Evolutionary conservation across 2,329 filamentous ascomycete genomes (phyloP), one percentile per base, ranked within the genome.

Genomic region (Fusarium guadeloupense): DNA sequence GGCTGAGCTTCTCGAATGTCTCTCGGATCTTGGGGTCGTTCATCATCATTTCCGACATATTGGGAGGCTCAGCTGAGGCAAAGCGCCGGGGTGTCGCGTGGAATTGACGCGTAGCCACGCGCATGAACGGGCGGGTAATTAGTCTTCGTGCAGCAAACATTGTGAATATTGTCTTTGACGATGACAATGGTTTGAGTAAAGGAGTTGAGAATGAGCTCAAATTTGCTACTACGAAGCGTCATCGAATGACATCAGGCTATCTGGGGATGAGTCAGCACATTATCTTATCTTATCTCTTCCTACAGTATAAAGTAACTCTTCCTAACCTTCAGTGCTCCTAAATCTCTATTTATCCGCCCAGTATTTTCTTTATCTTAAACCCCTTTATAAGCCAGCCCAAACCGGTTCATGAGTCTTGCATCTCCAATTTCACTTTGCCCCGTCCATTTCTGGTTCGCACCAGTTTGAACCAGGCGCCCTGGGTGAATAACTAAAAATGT

Each of bases 401-500:
- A 13, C 17, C 17, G 20, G 17, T 10, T 14, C 0, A 19, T 23
- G 1, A 58, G 1, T 3, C 25, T 28, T n/a, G 57, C 25, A 6
- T 59, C 23, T 6, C 44, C 4, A 9, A 26, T 23, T 1, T 12
- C 21, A 1, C 5, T 4, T 5, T 40, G 39, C 1, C 16, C 33
- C 2, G n/a, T 37, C 13, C 23, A 25, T 2, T 47, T 48, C 28
- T 16, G 12, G 2, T 10, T 20, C 3, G 13, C 14, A 1, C 43
- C 9, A 1, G 40, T 13, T 6, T 14, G 51, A 6, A 53, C 16
- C 7, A 58, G 25, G 1, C 53, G 39, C 13, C 54, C 54, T 2
- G 54, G 54, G 9, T 58, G 53, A 2, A 58, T 3, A 3, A 45
- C 5, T 3, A 63, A 20, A 34, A 82, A 74, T 25, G 80, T 46